A percentile compares a stretch with the other conserved stretches of the same genome.
Conservation (phyloP, 129 eudicot species). For the carrot (Daucus carota) region DH1_v3.0 NC_030388.2:27117501-27118000, state of each 20-base stretch:
- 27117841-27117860: constrained; percentile 98
- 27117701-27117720: neutral
- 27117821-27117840: constrained; percentile 93
- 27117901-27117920: constrained; percentile 88
- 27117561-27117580: too few species aligned
- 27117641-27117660: neutral
- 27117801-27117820: constrained; percentile 94
- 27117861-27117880: constrained; percentile 97
- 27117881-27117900: constrained; percentile 92
- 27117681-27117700: neutral
- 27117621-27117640: constrained; percentile 3
- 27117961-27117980: constrained; percentile 68
- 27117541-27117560: too few species aligned
- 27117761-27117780: constrained; percentile 99
- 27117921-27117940: constrained; percentile 99
- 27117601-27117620: neutral
- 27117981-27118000: constrained; percentile 44
- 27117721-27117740: neutral
- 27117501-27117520: neutral
- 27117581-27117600: too few species aligned
- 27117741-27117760: constrained; percentile 34
- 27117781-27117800: constrained; percentile 87
- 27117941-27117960: constrained; percentile 84
- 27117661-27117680: neutral
- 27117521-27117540: too few species aligned